These are phyloP conservation scores for Sarocladium strictum DNA, from an alignment of 2,329 filamentous ascomycete species.

Conservation along the genomic window DNA sequence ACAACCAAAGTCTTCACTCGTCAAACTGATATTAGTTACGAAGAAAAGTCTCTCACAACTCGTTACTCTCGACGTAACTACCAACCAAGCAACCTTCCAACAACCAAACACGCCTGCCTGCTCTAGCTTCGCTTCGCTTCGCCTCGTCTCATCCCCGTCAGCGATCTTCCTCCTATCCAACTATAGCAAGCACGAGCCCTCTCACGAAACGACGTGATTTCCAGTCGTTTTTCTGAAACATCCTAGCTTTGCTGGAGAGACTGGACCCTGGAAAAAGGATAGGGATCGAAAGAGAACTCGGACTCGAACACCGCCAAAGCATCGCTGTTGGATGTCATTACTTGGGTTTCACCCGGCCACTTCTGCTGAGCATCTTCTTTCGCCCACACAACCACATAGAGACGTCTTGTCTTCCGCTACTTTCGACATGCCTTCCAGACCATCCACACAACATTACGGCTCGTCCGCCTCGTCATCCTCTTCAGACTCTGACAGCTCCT, in stretches of 20 bases:
- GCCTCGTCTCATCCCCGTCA: neutral
- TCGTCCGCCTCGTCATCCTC: conserved; percentile 18
- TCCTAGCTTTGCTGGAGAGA: neutral
- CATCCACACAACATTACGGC: conserved; percentile 13
- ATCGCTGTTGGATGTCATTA: neutral
- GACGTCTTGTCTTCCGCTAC: neutral
- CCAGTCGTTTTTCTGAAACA: neutral
- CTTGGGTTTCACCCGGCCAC: neutral
- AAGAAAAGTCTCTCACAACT: neutral
- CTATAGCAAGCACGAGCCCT: neutral
- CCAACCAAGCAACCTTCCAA: neutral
- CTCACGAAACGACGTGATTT: neutral
- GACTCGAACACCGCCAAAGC: neutral
- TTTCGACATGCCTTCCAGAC: conserved; percentile 10
- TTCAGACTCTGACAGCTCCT: conserved; percentile 34
- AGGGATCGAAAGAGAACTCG: neutral
- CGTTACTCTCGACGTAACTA: neutral
- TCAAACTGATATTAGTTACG: neutral
- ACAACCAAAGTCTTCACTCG: neutral
- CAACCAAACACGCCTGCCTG: neutral
- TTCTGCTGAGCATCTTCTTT: neutral
- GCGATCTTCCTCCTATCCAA: conserved; percentile 1
- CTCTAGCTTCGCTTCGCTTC: neutral
- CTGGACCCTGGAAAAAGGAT: neutral
- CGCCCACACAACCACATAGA: neutral